These are phyloP conservation scores for Annulohypoxylon bovei DNA, from an alignment of 495 filamentous ascomycete genomes.

Conservation along the genomic window DNA sequence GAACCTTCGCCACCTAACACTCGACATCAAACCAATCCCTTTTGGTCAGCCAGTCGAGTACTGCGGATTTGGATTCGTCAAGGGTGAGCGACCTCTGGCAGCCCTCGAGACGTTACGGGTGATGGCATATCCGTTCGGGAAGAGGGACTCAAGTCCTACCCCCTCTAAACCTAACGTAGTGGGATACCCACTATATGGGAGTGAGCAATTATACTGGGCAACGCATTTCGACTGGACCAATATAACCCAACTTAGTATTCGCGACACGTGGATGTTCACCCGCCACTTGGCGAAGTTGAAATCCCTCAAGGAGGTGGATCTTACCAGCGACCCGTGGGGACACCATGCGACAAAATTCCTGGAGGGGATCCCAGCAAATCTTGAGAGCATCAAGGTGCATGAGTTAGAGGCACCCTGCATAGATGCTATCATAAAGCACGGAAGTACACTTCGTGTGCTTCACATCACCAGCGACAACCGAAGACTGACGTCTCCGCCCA, in stretches of 20 bases:
- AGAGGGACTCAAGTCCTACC: neutral
- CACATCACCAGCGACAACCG: neutral
- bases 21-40: neutral
- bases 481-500: too few species aligned
- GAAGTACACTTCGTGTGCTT: neutral
- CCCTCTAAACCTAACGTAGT: neutral
- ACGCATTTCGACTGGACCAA: neutral
- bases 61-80: neutral
- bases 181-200: neutral
- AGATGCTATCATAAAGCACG: neutral
- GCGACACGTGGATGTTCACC: neutral
- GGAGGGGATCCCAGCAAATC: neutral
- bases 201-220: conserved; percentile 4
- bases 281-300: neutral
- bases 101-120: conserved; percentile 1
- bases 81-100: neutral
- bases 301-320: conserved; percentile 1
- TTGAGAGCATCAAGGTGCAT: conserved; percentile 16
- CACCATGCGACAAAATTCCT: neutral
- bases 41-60: neutral
- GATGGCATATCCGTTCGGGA: conserved; percentile 3
- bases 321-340: neutral
- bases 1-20: neutral
- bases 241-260: neutral
- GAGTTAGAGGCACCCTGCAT: neutral